Evolutionary conservation across 2,329 filamentous ascomycete genomes (phyloP), one percentile per base, ranked within the genome.

Genomic region (Trichoderma koningii): DNA sequence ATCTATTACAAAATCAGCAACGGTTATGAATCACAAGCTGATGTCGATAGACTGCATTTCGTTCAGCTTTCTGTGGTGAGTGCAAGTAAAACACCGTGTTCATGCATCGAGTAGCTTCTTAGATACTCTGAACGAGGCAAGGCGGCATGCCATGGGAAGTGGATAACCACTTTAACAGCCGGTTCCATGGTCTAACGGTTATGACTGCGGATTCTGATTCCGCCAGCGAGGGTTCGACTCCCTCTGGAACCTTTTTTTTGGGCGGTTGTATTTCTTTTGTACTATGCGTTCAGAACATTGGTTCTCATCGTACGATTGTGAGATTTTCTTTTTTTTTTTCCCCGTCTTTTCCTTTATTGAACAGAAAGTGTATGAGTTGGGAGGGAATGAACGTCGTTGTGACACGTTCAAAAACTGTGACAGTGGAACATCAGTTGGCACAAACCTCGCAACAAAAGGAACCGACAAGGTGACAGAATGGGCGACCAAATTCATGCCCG

Each of bases 201-300:
- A 65, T 65, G 64, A 65, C 64, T 65, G 56, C 64, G 64, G 64
- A 65, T 65, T 65, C 64, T 65, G 64, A 65, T 65, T 65, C 64
- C 64, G 64, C 56, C 64, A 65, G 64, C 64, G 64, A 65, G 64
- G 64, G 64, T 65, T 65, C 64, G 64, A 65, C 57, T 65, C 64
- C 64, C 64, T 34, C 64, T 65, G 50, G 64, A 62, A 65, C 64
- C 64, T 65, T 65, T 62, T 62, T 44, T 57, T 55, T 55, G 19
- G 17, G 19, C 6, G 23, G 14, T 19, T 3, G 30, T 15, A 12
- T 28, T 12, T 23, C 7, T 5, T 45, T 47, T 30, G n/a, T 57
- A 19, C 14, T 41, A 1, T 21, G 3, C 17, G 21, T 38, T 5
- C 9, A 30, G 1, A 4, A 19, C 5, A 19, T n/a, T 19, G 48